Evolutionary conservation across 2,329 filamentous ascomycete genomes (phyloP).

Genomic region (Diaporthe ampelina): DNA sequence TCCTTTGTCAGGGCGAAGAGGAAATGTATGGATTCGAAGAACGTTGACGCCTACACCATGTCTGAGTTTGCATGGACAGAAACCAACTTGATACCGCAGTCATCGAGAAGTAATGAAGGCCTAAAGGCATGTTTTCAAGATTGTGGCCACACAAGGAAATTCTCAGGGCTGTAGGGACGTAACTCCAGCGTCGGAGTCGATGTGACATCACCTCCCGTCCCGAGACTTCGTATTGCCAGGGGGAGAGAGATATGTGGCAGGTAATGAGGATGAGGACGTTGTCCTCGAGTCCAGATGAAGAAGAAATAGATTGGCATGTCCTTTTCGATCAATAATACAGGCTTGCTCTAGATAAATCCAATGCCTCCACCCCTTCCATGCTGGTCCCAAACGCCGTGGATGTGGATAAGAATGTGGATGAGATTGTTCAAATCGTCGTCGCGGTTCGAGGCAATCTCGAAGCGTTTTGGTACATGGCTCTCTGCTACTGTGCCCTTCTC

Average conservation of each 20-base stretch:
- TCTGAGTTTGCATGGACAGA: background rate
- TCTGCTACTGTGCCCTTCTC: background rate
- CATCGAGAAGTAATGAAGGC: too few relatives aligned
- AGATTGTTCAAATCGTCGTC: constrained; percentile 35
- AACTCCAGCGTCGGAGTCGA: background rate
- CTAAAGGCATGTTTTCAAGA: background rate
- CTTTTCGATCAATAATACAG: constrained; percentile 35
- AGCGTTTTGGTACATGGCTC: constrained; percentile 33
- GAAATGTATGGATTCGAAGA: background rate
- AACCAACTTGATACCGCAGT: background rate
- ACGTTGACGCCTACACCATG: background rate
- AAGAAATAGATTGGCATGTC: constrained; percentile 19
- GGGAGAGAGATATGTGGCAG: background rate
- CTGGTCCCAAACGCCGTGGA: constrained; percentile 42
- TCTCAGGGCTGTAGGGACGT: background rate
- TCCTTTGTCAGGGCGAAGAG: background rate
- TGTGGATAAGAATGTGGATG: constrained; percentile 42
- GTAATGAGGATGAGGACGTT: background rate
- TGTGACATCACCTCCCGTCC: background rate
- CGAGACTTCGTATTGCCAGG: background rate
- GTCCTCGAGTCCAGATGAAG: background rate
- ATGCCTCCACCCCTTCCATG: constrained; percentile 40
- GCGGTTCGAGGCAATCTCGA: constrained; percentile 17
- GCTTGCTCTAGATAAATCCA: constrained; percentile 36
- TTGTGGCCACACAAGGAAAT: background rate